Conservation (phyloP, 805 yeast genomes). For the Kregervanrija pseudodelftensis region DNA sequence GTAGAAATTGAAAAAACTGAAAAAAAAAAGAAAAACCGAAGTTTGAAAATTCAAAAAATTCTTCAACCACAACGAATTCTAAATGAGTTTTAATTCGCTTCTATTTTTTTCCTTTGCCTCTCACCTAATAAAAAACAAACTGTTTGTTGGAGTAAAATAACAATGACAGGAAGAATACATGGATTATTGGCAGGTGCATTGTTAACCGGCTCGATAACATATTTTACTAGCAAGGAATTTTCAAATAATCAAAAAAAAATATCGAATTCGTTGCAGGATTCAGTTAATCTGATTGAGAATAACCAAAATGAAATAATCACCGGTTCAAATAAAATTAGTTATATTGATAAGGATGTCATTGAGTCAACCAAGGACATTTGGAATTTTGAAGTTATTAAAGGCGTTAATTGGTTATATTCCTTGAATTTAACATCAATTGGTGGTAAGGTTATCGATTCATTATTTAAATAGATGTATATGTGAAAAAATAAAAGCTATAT, state of each 20-base stretch:
- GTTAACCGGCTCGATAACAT: constrained; percentile 55
- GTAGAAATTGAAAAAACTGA: no score
- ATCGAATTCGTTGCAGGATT: constrained; percentile 38
- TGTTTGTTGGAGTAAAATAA: not conserved
- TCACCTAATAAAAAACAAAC: no score
- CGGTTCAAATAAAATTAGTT: no score
- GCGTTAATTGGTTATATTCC: constrained; percentile 58
- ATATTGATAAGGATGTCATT: constrained; percentile 31
- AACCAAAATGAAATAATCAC: constrained; percentile 31
- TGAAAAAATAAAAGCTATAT: not conserved
- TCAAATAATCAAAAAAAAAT: constrained; percentile 39
- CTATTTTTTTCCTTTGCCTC: no score
- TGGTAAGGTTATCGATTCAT: constrained; percentile 6
- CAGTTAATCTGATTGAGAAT: constrained; percentile 45
- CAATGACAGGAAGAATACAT: constrained; percentile 39
- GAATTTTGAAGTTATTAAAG: constrained; percentile 63
- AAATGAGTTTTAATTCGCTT: no score
- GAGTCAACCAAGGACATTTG: constrained; percentile 74
- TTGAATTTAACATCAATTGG: constrained; percentile 16
- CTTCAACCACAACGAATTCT: no score
- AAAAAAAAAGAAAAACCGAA: no score
- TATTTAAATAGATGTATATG: not conserved
- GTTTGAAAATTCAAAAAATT: no score
- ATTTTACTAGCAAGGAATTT: constrained; percentile 53
- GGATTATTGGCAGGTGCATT: constrained; percentile 57